Conservation (phyloP, 2,329 filamentous ascomycete species). For the Xylaria sp. region DNA sequence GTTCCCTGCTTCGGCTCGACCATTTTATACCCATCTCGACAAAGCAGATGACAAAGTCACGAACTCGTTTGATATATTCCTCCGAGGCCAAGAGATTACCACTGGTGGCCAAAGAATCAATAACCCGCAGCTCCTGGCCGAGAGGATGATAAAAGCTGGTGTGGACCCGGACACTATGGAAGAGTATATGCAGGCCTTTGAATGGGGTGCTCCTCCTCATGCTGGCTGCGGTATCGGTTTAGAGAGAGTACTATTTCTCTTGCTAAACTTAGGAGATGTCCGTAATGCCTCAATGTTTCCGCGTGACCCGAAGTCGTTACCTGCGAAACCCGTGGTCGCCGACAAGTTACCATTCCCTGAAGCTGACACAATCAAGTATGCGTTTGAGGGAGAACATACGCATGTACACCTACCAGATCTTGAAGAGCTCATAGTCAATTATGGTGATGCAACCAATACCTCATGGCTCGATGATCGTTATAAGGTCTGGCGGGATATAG, state of each 20-base stretch:
- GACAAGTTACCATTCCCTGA: constrained; percentile 79
- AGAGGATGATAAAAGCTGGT: constrained; percentile 76
- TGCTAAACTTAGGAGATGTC: constrained; percentile 87
- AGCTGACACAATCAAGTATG: constrained; percentile 77
- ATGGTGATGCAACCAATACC: constrained; percentile 91
- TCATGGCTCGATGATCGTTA: constrained; percentile 92
- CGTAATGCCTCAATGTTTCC: constrained; percentile 86
- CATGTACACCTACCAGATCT: constrained; percentile 71
- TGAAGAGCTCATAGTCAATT: constrained; percentile 91
- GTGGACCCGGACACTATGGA: constrained; percentile 84
- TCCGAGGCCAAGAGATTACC: constrained; percentile 90
- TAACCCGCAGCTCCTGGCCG: constrained; percentile 72
- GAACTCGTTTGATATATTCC: constrained; percentile 94
- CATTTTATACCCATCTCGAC: constrained; percentile 91
- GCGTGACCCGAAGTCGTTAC: constrained; percentile 86
- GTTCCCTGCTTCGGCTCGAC: constrained; percentile 81
- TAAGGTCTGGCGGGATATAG: constrained; percentile 80
- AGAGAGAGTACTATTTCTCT: constrained; percentile 84
- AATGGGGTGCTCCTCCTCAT: constrained; percentile 86
- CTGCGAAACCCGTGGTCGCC: constrained; percentile 57
- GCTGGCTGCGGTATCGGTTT: constrained; percentile 89
- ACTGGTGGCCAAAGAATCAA: constrained; percentile 94
- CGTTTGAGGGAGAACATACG: constrained; percentile 49
- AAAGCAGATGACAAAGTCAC: constrained; percentile 61
- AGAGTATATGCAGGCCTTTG: constrained; percentile 87